Base-by-base conservation (phyloP, 306 rosid genomes). In the Comarum palustre region DNA sequence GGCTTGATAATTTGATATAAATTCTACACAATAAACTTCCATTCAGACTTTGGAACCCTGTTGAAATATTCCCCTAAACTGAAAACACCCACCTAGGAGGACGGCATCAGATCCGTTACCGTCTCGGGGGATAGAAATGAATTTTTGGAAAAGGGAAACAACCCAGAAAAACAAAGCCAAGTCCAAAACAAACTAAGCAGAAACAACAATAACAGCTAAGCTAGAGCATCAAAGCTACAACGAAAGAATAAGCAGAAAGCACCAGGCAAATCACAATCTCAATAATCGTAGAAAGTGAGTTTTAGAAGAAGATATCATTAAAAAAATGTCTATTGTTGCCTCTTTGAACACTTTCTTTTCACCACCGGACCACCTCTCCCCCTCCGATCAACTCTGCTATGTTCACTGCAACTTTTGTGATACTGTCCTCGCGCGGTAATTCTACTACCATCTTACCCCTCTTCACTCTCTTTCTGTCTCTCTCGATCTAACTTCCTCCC, bases 381-480 rank as follows among this genome's bases (percentile, higher is more conserved):
- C 96, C 76, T 85, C 96, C 82, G 99, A 94, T 84, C 96, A 91
- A 78, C 96, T 94, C 72, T 94, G 99, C 34, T 94, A 94, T 80
- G 99, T 94, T 58, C 97, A 91, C 81, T 94, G 99, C 95, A 84
- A 86, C 80, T 88, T 89, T 80, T 94, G 99, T 50, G 96, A 94
- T 86, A 94, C 99, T 63, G 90, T 91, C 81, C 90, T 94, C 67
- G 99, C n/a, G n/a, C 96, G 74, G 99, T 94, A 41, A 51, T 36
- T n/a, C 41, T 63, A 27, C 42, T 15, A 17, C 22, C 4, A 20
- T 19, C 36, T 20, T 2, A 20, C 27, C 47, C n/a, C 22, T 38
- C 31, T 41, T 41, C 13, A 22, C 5, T 2, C 22, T 51, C 22
- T 4, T n/a, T 48, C 22, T 46, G 6, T 54, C 45, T 68, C 58